Evolutionary conservation across 139 green algal species (phyloP).

Genomic region (Limnomonas spitsbergensis): DNA sequence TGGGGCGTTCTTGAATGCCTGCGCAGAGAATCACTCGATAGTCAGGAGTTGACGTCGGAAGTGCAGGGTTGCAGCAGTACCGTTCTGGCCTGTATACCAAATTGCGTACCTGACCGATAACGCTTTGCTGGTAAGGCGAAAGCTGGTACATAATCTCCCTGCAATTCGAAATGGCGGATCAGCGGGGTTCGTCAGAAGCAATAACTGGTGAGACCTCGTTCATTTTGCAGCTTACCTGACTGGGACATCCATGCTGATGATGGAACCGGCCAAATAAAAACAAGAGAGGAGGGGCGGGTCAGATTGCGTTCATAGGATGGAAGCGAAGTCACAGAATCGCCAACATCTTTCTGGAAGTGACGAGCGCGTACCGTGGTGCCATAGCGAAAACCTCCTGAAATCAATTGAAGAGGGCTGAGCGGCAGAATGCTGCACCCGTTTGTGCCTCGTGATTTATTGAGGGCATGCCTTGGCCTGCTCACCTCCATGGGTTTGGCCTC

Average conservation of each 20-base stretch:
- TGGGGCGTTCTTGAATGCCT: slow-evolving; percentile 4
- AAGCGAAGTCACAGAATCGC: no score
- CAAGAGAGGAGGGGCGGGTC: neutral
- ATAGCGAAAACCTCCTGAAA: no score
- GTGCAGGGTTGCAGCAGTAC: neutral
- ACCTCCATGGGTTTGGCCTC: no score
- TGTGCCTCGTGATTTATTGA: no score
- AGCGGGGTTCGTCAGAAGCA: neutral
- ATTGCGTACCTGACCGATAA: neutral
- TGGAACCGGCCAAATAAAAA: neutral
- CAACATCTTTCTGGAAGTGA: no score
- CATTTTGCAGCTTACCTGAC: neutral
- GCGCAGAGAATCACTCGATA: no score
- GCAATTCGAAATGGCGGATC: neutral
- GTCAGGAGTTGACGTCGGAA: neutral
- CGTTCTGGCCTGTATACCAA: neutral
- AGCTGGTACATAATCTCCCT: slow-evolving; percentile 11
- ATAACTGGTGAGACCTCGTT: neutral
- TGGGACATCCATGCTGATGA: neutral
- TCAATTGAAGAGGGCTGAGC: no score
- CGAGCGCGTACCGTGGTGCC: no score
- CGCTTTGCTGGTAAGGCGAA: slow-evolving; percentile 11
- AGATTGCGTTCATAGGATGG: neutral
- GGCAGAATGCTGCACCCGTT: no score
- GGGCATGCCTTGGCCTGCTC: no score